Evolutionary conservation across 371 early-diverging fungal species (phyloP).

Genomic region (Haplosporangium sp.): DNA sequence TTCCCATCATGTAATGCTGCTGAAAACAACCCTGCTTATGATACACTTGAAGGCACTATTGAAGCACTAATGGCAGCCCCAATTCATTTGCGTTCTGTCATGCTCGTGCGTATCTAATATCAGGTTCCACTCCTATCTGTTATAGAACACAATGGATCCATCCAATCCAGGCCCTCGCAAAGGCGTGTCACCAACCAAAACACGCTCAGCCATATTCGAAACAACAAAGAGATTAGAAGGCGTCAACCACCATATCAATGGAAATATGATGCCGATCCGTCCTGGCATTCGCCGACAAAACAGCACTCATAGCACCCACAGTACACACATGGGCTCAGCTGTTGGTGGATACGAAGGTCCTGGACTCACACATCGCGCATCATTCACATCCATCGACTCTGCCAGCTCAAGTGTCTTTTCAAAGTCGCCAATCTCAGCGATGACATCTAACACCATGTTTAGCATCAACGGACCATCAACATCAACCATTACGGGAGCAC

Average conservation of each 20-base stretch:
- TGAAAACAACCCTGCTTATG: too few species aligned
- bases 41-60: too few species aligned
- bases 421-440: conserved; percentile 41
- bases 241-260: conserved; percentile 5
- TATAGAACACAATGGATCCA: conserved; percentile 23
- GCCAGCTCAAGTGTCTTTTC: conserved; percentile 37
- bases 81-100: too few species aligned
- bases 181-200: conserved; percentile 24
- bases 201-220: conserved; percentile 32
- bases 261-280: background rate
- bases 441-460: conserved; percentile 43
- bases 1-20: background rate
- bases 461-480: conserved; percentile 41
- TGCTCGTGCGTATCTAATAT: too few species aligned
- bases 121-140: too few species aligned
- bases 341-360: conserved; percentile 19
- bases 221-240: conserved; percentile 19
- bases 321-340: conserved; percentile 19
- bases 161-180: conserved; percentile 19
- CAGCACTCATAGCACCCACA: conserved; percentile 16
- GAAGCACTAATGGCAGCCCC: too few species aligned
- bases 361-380: conserved; percentile 28
- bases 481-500: conserved; percentile 2
- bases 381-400: conserved; percentile 45
- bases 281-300: conserved; percentile 13